Evolutionary conservation across 1,284 basidiomycete species (phyloP), one percentile per base, ranked within the genome.

Genomic region (Sutorius eximius): DNA sequence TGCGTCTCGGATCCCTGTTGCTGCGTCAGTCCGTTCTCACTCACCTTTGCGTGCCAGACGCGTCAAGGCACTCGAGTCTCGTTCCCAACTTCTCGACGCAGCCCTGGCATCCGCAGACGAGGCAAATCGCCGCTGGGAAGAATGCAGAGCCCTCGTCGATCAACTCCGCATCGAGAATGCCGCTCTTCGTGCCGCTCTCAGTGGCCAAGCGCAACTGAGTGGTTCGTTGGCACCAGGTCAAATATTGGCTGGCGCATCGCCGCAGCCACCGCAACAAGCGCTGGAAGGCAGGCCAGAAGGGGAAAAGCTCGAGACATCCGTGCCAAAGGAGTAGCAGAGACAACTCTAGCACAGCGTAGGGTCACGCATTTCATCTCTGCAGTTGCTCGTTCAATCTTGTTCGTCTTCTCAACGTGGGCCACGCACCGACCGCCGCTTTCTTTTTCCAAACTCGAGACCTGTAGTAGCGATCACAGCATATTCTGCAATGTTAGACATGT

Each of bases 121-220:
- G 67, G 89, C 90, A 11, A 91, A 91, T 66, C 78, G 89, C 12
- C 83, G 90, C 24, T 91, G 89, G 89, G 90, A 92, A 64, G 89
- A 92, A 61, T 91, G 89, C 61, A 83, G 90, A 27, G 82, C 84
- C 8, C 78, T 91, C 52, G 87, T 91, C 33, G 90, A 92, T 68
- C 87, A 89, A 67, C 79, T 92, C 13, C 82, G 90, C 44, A 82
- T 89, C 51, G 89, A 92, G 71, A 92, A 91, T 57, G 81, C 87
- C 9, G 83, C 86, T 5, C 71, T 83, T 3, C 73, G 81, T 12
- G 74, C 77, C 1, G 77, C 80, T 15, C 72, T 82, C 36, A 71
- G 66, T 44, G 64, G 64, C 1, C 76, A 78, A 38, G 64, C 73
- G 3, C 77, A 78, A 61, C 62, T 75, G 42, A n/a, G 56, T 44